Conservation (phyloP, 2,329 filamentous ascomycete genomes). For the Colletotrichum truncatum region DNA sequence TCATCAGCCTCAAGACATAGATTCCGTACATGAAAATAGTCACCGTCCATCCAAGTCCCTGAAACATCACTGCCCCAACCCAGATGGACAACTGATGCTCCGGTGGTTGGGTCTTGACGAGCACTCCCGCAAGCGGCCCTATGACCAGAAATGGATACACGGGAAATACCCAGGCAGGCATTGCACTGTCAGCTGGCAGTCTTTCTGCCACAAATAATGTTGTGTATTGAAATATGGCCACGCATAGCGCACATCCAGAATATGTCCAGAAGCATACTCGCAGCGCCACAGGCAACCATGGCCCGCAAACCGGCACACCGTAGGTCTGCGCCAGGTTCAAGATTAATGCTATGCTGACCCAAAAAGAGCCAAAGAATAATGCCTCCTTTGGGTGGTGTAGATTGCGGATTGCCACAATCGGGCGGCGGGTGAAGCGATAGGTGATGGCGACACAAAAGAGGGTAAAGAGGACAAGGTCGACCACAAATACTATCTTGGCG, state of each 20-base stretch:
- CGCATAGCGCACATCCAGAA: conserved; percentile 42
- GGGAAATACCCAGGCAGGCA: conserved; percentile 64
- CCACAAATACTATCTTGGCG: conserved; percentile 54
- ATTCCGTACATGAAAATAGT: conserved; percentile 62
- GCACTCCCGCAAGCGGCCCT: conserved; percentile 59
- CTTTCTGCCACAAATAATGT: conserved; percentile 42
- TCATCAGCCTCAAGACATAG: conserved; percentile 60
- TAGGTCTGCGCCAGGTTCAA: conserved; percentile 72
- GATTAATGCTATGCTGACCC: conserved; percentile 71
- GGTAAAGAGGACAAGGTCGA: conserved; percentile 58
- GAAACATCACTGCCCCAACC: conserved; percentile 58
- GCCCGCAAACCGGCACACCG: conserved; percentile 55
- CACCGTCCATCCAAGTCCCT: conserved; percentile 62
- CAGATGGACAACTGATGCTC: conserved; percentile 58
- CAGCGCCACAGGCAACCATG: conserved; percentile 58
- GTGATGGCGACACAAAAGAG: conserved; percentile 62
- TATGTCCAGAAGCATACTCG: conserved; percentile 60
- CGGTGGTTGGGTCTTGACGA: conserved; percentile 55
- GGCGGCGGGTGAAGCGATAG: conserved; percentile 66
- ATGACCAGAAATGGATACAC: conserved; percentile 64
- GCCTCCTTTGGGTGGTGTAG: conserved; percentile 72
- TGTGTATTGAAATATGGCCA: conserved; percentile 39
- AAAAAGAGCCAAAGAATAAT: conserved; percentile 68
- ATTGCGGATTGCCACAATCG: conserved; percentile 65
- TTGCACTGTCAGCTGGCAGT: conserved; percentile 58